Evolutionary conservation across 495 filamentous ascomycete species (phyloP).

Genomic region (Xylaria palmicola): DNA sequence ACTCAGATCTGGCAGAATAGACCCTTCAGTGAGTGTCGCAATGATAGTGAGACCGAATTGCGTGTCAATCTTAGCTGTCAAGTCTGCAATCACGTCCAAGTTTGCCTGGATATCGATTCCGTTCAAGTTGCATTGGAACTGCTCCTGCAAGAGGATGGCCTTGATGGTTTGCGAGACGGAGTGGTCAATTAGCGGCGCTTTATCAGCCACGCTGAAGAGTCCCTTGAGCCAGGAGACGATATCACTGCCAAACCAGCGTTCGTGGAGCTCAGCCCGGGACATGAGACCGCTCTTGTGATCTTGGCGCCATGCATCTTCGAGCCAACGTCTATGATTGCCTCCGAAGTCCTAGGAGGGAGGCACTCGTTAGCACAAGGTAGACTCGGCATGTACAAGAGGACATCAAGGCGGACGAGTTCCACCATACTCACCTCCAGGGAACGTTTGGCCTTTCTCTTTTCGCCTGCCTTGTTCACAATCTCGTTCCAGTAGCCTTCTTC

Average conservation of each 20-base stretch:
- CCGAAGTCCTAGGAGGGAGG: slow-evolving; percentile 6
- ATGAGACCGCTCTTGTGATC: slow-evolving; percentile 25
- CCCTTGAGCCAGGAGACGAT: slow-evolving; percentile 16
- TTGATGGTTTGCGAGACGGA: too few species aligned
- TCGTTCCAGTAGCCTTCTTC: slow-evolving; percentile 36
- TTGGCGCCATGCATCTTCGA: slow-evolving; percentile 39
- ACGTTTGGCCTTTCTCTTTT: slow-evolving; percentile 27
- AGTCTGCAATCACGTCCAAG: background rate
- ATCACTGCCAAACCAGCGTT: slow-evolving; percentile 26
- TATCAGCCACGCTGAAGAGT: background rate
- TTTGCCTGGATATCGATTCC: background rate
- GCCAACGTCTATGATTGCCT: slow-evolving; percentile 30
- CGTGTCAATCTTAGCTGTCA: background rate
- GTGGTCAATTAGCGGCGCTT: too few species aligned
- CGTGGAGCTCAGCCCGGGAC: slow-evolving; percentile 22
- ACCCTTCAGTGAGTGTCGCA: background rate
- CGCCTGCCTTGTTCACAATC: slow-evolving; percentile 19
- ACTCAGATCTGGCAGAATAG: background rate
- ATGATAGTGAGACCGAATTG: slow-evolving; percentile 4
- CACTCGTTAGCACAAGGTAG: too few species aligned
- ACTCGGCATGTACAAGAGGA: too few species aligned
- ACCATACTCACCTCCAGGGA: too few species aligned
- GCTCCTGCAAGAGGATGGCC: too few species aligned
- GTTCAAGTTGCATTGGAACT: too few species aligned
- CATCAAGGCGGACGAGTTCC: too few species aligned